Percentiles rank a stretch among this genome's conserved stretches.
Evolutionary conservation across 1,284 basidiomycete genomes (phyloP).

Genomic region (Anthracocystis panici-leucophaei): DNA sequence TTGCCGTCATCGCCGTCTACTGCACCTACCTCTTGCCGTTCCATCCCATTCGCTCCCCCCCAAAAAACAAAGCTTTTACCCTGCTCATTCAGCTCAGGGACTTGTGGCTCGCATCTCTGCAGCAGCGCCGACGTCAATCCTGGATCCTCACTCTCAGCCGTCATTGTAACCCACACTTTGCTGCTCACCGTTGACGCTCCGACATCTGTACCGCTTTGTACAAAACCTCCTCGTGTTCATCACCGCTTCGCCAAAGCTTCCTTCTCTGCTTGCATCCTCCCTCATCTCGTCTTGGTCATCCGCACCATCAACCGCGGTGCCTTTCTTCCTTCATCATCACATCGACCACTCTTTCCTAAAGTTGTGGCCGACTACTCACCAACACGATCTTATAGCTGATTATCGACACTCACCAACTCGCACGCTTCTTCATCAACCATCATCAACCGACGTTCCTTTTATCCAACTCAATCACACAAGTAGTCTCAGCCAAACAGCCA

Average conservation of each 20-base stretch:
- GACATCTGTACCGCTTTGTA: slow-evolving; percentile 20
- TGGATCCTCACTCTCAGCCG: too few species aligned
- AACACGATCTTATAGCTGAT: not conserved
- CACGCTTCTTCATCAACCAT: not conserved
- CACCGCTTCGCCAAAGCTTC: not conserved
- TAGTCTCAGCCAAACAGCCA: not conserved
- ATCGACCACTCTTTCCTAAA: slow-evolving; percentile 4
- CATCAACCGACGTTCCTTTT: slow-evolving; percentile 1
- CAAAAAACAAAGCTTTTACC: slow-evolving; percentile 20
- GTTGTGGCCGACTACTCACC: not conserved
- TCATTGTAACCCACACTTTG: not conserved
- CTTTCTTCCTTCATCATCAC: slow-evolving; percentile 31
- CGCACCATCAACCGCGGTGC: slow-evolving; percentile 6
- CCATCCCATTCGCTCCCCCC: not conserved
- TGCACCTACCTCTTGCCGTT: not conserved
- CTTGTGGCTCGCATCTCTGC: slow-evolving; percentile 3
- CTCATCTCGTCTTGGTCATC: slow-evolving; percentile 14
- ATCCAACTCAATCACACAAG: not conserved
- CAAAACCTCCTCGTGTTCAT: slow-evolving; percentile 29
- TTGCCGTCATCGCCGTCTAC: slow-evolving; percentile 7
- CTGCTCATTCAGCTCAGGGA: slow-evolving; percentile 13
- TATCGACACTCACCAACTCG: not conserved
- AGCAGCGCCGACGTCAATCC: slow-evolving; percentile 25
- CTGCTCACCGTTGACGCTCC: slow-evolving; percentile 6
- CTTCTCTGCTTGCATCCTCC: slow-evolving; percentile 4